These are phyloP conservation scores for Microcyclosporella mali DNA, from an alignment of 2,329 filamentous ascomycete species.

Conservation along the genomic window DNA sequence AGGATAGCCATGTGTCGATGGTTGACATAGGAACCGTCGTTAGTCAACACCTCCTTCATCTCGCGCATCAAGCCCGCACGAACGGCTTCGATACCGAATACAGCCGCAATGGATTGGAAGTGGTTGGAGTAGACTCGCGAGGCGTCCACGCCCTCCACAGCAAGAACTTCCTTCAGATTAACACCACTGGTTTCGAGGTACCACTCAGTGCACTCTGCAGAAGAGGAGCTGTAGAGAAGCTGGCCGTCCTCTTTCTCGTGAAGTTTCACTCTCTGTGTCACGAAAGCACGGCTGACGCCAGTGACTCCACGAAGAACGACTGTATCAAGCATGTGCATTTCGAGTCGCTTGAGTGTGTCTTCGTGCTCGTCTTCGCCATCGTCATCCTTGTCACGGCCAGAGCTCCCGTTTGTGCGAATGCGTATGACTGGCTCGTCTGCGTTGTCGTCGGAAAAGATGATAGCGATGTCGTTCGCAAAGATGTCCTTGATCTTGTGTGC, in stretches of 20 bases:
- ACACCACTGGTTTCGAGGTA: constrained; percentile 93
- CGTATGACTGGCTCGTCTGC: constrained; percentile 92
- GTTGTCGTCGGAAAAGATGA: constrained; percentile 98
- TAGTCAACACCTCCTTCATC: constrained; percentile 85
- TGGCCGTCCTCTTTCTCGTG: constrained; percentile 64
- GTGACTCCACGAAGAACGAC: constrained; percentile 84
- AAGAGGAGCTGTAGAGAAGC: constrained; percentile 66
- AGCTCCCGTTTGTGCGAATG: constrained; percentile 51
- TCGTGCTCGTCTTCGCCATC: constrained; percentile 68
- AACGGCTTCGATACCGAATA: constrained; percentile 94
- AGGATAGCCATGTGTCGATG: constrained; percentile 93
- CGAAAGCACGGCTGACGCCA: constrained; percentile 85
- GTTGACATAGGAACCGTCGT: constrained; percentile 99
- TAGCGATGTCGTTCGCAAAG: constrained; percentile 75
- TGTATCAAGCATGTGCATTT: constrained; percentile 84
- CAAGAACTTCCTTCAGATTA: constrained; percentile 73
- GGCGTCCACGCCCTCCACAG: constrained; percentile 81
- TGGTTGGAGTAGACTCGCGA: constrained; percentile 88
- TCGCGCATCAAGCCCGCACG: constrained; percentile 81
- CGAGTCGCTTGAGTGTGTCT: constrained; percentile 88
- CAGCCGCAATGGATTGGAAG: constrained; percentile 87
- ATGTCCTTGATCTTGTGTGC: constrained; percentile 82
- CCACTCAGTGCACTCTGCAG: constrained; percentile 79
- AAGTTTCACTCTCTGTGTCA: constrained; percentile 71
- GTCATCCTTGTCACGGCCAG: constrained; percentile 54